A percentile compares a stretch with the other conserved stretches of the same genome.
These are phyloP conservation scores for Smallanthus sonchifolius DNA, from an alignment of 129 eudicot genomes.

Conservation along the genomic window DNA sequence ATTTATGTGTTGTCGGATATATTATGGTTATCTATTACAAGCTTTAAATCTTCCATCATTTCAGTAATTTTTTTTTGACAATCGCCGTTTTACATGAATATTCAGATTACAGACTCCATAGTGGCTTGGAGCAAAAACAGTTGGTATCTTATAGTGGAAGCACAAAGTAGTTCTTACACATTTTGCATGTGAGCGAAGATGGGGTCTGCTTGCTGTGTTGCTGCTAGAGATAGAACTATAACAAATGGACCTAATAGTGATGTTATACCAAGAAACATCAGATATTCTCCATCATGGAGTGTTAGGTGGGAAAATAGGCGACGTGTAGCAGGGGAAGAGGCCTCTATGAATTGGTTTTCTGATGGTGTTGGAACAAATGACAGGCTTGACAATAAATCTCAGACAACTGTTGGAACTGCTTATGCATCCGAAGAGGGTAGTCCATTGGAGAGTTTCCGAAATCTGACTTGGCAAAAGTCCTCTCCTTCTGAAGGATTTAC, in stretches of 20 bases:
- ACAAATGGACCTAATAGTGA: slow-evolving; percentile 59
- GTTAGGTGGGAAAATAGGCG: slow-evolving; percentile 90
- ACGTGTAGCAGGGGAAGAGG: slow-evolving; percentile 91
- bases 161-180: slow-evolving; percentile 17
- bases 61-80: background rate
- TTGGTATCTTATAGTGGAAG: slow-evolving; percentile 8
- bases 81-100: slow-evolving; percentile 8
- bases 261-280: slow-evolving; percentile 51
- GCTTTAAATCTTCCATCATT: background rate
- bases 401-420: slow-evolving; percentile 57
- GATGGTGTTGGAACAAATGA: slow-evolving; percentile 52
- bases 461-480: slow-evolving; percentile 67
- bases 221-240: slow-evolving; percentile 83
- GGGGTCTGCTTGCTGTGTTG: slow-evolving; percentile 99
- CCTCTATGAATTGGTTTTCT: slow-evolving; percentile 56
- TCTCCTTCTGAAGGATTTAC: slow-evolving; percentile 51
- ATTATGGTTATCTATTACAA: background rate
- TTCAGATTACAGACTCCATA: slow-evolving; percentile 20
- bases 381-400: slow-evolving; percentile 62
- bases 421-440: slow-evolving; percentile 93
- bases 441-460: slow-evolving; percentile 70
- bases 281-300: slow-evolving; percentile 97
- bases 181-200: slow-evolving; percentile 45
- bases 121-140: slow-evolving; percentile 14
- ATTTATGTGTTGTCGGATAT: background rate